Evolutionary conservation across 129 eudicot species (phyloP).

Genomic region (Dittrichia graveolens): DNA sequence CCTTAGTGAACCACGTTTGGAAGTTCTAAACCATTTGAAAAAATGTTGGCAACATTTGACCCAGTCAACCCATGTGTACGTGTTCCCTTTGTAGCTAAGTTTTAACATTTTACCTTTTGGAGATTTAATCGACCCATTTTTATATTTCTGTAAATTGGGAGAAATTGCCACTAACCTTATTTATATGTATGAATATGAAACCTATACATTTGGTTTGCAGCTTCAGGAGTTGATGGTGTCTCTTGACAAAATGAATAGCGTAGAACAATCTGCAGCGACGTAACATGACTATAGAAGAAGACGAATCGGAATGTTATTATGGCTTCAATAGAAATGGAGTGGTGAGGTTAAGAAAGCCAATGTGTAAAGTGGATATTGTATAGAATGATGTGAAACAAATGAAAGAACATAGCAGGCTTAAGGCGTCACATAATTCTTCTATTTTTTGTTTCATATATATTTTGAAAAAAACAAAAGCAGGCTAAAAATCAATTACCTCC

Average conservation of each 20-base stretch:
- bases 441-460: neutral
- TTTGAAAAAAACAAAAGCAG: too few species aligned
- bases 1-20: neutral
- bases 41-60: neutral
- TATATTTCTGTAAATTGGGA: neutral
- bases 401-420: slow-evolving; percentile 2
- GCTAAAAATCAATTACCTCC: too few species aligned
- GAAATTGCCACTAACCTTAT: neutral
- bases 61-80: neutral
- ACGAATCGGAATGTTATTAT: neutral
- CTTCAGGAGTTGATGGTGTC: slow-evolving; percentile 35
- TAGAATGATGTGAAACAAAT: slow-evolving; percentile 2
- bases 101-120: neutral
- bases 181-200: neutral
- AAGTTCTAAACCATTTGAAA: too few species aligned
- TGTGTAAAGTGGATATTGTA: slow-evolving; percentile 12
- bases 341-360: neutral
- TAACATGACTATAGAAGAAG: neutral
- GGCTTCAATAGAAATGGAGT: slow-evolving; percentile 19
- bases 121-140: neutral
- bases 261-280: slow-evolving; percentile 11
- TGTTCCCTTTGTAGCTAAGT: neutral
- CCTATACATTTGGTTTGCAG: slow-evolving; percentile 12
- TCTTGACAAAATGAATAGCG: slow-evolving; percentile 34
- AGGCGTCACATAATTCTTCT: neutral